Evolutionary conservation across 106 monocot genomes (phyloP).

Genomic region (Platanthera guangdongensis): DNA sequence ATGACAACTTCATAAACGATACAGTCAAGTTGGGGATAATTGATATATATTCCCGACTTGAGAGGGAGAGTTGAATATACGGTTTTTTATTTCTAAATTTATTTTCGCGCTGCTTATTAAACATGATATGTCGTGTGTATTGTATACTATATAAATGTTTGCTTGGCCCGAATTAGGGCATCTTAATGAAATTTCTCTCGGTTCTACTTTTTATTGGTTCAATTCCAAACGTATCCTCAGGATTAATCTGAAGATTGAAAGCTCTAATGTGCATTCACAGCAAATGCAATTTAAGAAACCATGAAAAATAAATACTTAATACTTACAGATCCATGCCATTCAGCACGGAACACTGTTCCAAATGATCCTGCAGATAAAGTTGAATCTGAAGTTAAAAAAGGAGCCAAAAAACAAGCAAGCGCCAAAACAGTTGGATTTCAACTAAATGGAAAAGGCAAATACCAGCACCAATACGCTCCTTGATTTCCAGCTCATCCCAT

Average conservation of each 20-base stretch:
- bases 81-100: too few species aligned
- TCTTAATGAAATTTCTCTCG: too few species aligned
- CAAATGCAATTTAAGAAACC: not conserved
- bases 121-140: too few species aligned
- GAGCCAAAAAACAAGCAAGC: not conserved
- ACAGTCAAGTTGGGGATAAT: too few species aligned
- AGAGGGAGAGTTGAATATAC: too few species aligned
- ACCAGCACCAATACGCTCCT: slow-evolving; percentile 67
- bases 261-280: not conserved
- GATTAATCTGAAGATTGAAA: not conserved
- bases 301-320: not conserved
- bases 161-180: too few species aligned
- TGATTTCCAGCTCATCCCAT: slow-evolving; percentile 74
- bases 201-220: not conserved
- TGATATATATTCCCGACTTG: too few species aligned
- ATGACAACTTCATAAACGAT: too few species aligned
- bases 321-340: slow-evolving; percentile 86
- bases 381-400: not conserved
- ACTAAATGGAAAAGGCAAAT: slow-evolving; percentile 4
- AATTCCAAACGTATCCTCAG: not conserved
- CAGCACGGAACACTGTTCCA: slow-evolving; percentile 78
- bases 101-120: too few species aligned
- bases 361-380: slow-evolving; percentile 47
- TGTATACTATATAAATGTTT: too few species aligned
- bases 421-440: slow-evolving; percentile 4